Evolutionary conservation across 1,284 basidiomycete genomes (phyloP), one percentile per base, ranked within the genome.

Genomic region (Bondarzewia mesenterica): DNA sequence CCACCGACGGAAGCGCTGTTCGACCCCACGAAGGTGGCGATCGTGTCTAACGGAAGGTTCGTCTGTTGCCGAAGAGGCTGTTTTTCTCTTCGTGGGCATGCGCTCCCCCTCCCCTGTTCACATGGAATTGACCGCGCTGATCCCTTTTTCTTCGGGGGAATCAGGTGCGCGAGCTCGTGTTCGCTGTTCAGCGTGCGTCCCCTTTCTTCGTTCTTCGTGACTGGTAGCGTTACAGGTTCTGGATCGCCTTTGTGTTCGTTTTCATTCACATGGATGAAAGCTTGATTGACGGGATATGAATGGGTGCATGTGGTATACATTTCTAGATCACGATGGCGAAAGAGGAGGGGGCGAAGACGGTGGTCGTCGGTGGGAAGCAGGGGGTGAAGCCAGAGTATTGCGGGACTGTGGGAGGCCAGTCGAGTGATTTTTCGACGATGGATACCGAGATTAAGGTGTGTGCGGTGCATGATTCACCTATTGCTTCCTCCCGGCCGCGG

Each of bases 391-490:
- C 81, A 57, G 70, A 80, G 52, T 82, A 80, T 59, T 80, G 78
- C 52, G 79, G 79, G 15, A 74, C 73, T 37, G 78, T 82, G 26
- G 80, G 79, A 5, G 79, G 78, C 1, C 75, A 82, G 61, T 77
- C 74, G 3, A 73, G 71, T 15, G 71, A 72, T 50, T 81, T 76
- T 58, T 64, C 70, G 0, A 71, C 67, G 3, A 76, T 82, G 35
- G 78, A 81, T 54, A 77, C 76, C 7, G 74, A 80, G 58, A 68
- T 81, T 51, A 81, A 80, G 70, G 74, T 72, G 50, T 42, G 60
- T 47, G 20, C 10, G 49, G 48, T 41, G 48, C n/a, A n/a, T n/a
- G n/a, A n/a, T n/a, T n/a, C 36, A 21, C 2, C n/a, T 21, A 35
- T 42, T 21, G 21, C 42, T 27, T 32, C 23, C 29, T 29, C 36